Base-by-base conservation (phyloP, 495 filamentous ascomycete genomes). In the Aspergillus funiculosus region DNA sequence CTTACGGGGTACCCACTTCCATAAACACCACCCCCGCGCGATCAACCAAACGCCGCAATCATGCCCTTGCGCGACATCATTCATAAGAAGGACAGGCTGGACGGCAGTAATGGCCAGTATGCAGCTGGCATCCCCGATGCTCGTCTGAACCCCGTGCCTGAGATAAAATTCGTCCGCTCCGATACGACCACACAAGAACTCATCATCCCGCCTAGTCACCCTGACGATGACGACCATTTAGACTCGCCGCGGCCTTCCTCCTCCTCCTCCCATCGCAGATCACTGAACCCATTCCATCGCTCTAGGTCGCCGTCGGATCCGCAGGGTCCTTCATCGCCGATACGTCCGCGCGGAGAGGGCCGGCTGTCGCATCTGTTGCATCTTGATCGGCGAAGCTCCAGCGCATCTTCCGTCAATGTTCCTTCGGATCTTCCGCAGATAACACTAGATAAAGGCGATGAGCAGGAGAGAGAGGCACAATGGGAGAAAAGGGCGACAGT, bases 401-500 rank as follows among this genome's bases (percentile, higher is more conserved):
- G 69, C 29, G 58, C 69, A 25, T 66, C 64, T 46, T 91, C 86
- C 38, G 76, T 77, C 11, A 84, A 85, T 58, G 74, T 98, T 27
- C 91, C 92, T 0, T 59, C 73, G 22, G 76, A 92, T 63, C 73
- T 97, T 34, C 92, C 91, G 13, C 79, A 81, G 51, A 84, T 90
- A 45, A 66, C 67, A 29, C 64, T 69, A 26, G 73, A 72, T 29
- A 62, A 57, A 14, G 69, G 56, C 15, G 74, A 75, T 55, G 64
- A 72, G 43, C 67, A 75, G 50, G 76, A 78, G 13, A 61, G 69
- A 22, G 73, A 78, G 51, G 69, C 72, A 36, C 65, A 74, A 57
- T 97, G 90, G 91, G 91, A 95, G 74, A 82, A 88, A 64, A 71
- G 89, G 38, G 91, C 91, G 13, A 94, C 89, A 31, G 78, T 92